Base-by-base conservation (phyloP, 306 rosid species). In the Prinsepia uniflora region DNA sequence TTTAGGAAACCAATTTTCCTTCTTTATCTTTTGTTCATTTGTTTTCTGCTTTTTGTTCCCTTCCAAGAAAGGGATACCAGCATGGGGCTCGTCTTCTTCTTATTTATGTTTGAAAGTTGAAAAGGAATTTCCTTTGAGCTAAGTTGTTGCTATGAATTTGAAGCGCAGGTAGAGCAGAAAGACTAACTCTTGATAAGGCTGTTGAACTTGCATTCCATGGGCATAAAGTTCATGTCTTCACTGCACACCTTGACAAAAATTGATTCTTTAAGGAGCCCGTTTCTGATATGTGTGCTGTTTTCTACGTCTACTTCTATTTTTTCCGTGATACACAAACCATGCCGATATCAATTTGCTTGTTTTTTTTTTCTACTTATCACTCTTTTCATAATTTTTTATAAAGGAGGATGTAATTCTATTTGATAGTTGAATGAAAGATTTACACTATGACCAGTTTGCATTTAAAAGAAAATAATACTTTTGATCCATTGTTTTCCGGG, bases 261-360 rank as follows among this genome's bases (percentile, higher is more conserved):
- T 78, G 91, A 79, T 91, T 95, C 71, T 94, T 94, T 81, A 96
- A 91, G 87, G 97, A 91, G 82, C 89, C 99, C 58, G 62, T 81
- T 74, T 68, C 87, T 57, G 96, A 94, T 92, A 30, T 30, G 50
- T 74, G 72, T 56, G 71, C 71, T 72, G 57, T 36, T 61, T 65
- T 43, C 61, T 50, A 7, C 72, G 49, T 49, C 72, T 49, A 3
- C 66, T n/a, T n/a, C n/a, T n/a, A n/a, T n/a, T 39, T 7, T 63
- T 14, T 50, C 4, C 3, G 36, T 30, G 36, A 30, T 30, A 30
- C 36, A 30, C 36, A 30, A 30, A 30, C 36, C 36, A 30, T 30
- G 30, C 30, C 30, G 4, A 30, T 30, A 30, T 30, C 36, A 30
- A 30, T 30, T 30, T 30, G 36, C 30, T 68, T 63, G 10, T 17